Evolutionary conservation across 1,284 basidiomycete species (phyloP).

Genomic region (Puccinia novopanici): DNA sequence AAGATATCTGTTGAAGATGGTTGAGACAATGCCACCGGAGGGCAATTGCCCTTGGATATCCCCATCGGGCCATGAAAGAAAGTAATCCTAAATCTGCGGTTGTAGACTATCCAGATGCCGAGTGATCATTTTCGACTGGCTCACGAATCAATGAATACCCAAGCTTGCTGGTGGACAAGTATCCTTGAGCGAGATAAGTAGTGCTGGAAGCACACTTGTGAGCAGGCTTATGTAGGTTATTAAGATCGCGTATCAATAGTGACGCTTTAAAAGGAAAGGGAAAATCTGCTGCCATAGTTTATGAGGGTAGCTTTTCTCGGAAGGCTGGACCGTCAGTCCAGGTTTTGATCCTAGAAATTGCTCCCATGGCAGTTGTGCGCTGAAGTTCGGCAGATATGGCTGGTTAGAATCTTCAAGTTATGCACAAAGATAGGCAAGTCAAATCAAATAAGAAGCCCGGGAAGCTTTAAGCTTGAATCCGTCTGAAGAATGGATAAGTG

Average conservation of each 20-base stretch:
- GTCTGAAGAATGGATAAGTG: background rate
- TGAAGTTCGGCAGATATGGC: slow-evolving; percentile 19
- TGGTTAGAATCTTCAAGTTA: background rate
- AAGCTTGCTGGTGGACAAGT: slow-evolving; percentile 18
- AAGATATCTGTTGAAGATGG: slow-evolving; percentile 2
- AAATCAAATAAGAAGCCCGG: background rate
- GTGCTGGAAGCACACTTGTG: background rate
- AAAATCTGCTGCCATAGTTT: background rate
- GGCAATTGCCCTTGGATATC: background rate
- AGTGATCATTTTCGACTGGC: slow-evolving; percentile 1
- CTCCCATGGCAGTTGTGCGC: background rate
- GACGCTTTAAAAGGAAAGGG: background rate
- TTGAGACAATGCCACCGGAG: background rate
- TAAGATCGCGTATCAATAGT: background rate
- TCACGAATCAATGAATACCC: background rate
- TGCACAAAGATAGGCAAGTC: slow-evolving; percentile 11
- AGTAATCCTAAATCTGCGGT: slow-evolving; percentile 5
- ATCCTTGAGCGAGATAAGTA: background rate
- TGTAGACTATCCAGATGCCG: slow-evolving; percentile 6
- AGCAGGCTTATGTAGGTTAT: background rate
- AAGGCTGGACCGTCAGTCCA: slow-evolving; percentile 6
- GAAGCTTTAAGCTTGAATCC: slow-evolving; percentile 13
- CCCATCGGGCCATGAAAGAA: background rate
- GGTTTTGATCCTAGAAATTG: slow-evolving; percentile 27
- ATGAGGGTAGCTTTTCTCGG: slow-evolving; percentile 7